Conservation (phyloP, 192 early-diverging fungal genomes). For the Backusella tuberculispora region DNA sequence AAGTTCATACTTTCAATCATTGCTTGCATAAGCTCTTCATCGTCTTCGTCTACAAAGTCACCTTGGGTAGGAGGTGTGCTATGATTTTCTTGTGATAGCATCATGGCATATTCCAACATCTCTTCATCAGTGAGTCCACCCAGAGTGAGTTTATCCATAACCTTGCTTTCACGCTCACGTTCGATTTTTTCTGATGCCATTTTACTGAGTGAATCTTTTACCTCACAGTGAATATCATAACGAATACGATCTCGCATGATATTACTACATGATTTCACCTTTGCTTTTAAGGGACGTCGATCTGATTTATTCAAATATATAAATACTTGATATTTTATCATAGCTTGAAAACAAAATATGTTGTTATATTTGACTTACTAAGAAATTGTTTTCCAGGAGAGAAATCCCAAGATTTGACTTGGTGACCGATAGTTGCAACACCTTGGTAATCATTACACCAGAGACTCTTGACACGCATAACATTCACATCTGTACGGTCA, state of each 20-base stretch:
- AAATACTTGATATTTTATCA: no score
- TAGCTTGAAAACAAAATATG: not conserved
- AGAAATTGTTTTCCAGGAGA: conserved; percentile 43
- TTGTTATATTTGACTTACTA: conserved; percentile 23
- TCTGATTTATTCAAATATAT: not conserved
- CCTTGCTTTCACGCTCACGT: conserved; percentile 13
- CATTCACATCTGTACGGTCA: conserved; percentile 39
- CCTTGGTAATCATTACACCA: conserved; percentile 46
- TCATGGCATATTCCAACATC: conserved; percentile 58
- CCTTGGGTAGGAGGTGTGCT: not conserved
- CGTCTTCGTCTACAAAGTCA: conserved; percentile 21
- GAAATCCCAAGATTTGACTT: conserved; percentile 63
- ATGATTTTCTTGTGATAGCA: conserved; percentile 46
- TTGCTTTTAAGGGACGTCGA: conserved; percentile 22
- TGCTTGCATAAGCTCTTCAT: conserved; percentile 38
- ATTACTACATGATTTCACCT: conserved; percentile 2
- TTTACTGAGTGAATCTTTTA: conserved; percentile 36
- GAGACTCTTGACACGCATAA: conserved; percentile 41
- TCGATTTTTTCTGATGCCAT: conserved; percentile 40
- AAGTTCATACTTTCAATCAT: conserved; percentile 41
- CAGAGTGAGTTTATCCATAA: conserved; percentile 35
- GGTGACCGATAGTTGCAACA: conserved; percentile 49
- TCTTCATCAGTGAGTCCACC: conserved; percentile 60
- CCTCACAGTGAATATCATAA: conserved; percentile 49
- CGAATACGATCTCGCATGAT: conserved; percentile 24